Conservation (phyloP, 164 flowering plant species). For the Liquidambar formosana region DNA sequence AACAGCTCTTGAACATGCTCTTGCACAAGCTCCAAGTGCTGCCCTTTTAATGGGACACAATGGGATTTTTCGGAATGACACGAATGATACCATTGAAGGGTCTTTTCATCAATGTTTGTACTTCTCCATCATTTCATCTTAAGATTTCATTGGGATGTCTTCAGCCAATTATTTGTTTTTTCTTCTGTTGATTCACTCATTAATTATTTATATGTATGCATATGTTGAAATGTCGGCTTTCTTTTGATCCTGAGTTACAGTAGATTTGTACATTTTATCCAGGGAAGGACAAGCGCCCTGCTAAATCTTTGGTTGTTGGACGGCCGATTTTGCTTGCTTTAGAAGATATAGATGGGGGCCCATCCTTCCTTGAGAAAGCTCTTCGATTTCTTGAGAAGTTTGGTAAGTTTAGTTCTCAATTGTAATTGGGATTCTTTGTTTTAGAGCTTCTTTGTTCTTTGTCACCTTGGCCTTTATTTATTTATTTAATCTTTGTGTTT, state of each 20-base stretch:
- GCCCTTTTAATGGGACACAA: constrained; percentile 97
- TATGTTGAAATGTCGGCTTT: not conserved
- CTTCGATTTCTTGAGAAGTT: constrained; percentile 86
- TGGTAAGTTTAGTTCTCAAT: constrained; percentile 50
- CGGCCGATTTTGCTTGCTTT: constrained; percentile 98
- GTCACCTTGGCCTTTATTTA: not conserved
- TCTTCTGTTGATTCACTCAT: not conserved
- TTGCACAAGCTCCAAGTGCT: constrained; percentile 98
- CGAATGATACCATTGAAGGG: constrained; percentile 71
- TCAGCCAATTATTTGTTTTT: not conserved
- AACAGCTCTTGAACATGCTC: constrained; percentile 91
- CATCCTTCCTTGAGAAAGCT: constrained; percentile 98
- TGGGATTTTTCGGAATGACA: constrained; percentile 90
- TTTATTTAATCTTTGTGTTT: not conserved
- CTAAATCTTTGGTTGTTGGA: constrained; percentile 96
- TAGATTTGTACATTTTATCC: constrained; percentile 7
- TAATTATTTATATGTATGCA: not conserved
- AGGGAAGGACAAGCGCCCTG: constrained; percentile 96
- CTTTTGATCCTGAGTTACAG: not conserved
- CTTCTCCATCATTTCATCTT: constrained; percentile 1
- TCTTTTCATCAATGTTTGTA: constrained; percentile 88
- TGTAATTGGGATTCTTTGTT: not conserved
- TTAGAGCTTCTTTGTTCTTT: not conserved
- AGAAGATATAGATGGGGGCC: constrained; percentile 99
- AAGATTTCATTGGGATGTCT: not conserved